Evolutionary conservation across 1,139 yeast genomes (phyloP).

Genomic region (Arxiozyma slooffiae): DNA sequence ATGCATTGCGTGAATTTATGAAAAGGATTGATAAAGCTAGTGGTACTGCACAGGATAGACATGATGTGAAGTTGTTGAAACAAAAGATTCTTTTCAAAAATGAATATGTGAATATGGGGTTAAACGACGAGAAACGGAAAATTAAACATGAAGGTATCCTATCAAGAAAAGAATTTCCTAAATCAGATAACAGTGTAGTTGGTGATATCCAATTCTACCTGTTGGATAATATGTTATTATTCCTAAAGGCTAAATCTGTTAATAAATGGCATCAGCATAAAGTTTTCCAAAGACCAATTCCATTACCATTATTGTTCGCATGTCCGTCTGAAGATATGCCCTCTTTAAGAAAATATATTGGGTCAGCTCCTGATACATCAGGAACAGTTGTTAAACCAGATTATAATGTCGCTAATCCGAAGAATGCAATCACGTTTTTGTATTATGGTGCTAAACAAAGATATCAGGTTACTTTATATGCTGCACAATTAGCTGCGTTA

Average conservation of each 20-base stretch:
- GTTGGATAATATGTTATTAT: conserved; percentile 78
- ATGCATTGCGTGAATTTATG: conserved; percentile 64
- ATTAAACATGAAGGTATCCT: conserved; percentile 37
- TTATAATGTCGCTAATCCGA: conserved; percentile 19
- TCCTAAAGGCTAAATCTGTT: conserved; percentile 77
- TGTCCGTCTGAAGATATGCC: conserved; percentile 75
- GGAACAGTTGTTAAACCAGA: conserved; percentile 35
- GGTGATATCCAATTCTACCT: conserved; percentile 70
- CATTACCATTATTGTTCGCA: conserved; percentile 69
- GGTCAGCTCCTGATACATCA: conserved; percentile 32
- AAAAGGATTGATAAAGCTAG: conserved; percentile 79
- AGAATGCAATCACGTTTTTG: conserved; percentile 40
- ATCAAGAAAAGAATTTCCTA: conserved; percentile 29
- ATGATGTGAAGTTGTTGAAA: conserved; percentile 77
- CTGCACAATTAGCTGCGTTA: conserved; percentile 59
- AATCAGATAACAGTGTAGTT: conserved; percentile 25
- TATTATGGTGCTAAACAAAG: conserved; percentile 48
- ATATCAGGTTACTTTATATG: conserved; percentile 58
- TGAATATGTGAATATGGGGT: conserved; percentile 77
- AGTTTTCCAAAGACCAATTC: conserved; percentile 88
- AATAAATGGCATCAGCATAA: conserved; percentile 87
- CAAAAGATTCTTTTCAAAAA: conserved; percentile 69
- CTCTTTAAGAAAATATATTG: conserved; percentile 39
- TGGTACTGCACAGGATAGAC: conserved; percentile 90
- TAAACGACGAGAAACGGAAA: conserved; percentile 70